These are phyloP conservation scores for Actinomucor elegans DNA, from an alignment of 371 early-diverging fungal species.

Conservation along the genomic window DNA sequence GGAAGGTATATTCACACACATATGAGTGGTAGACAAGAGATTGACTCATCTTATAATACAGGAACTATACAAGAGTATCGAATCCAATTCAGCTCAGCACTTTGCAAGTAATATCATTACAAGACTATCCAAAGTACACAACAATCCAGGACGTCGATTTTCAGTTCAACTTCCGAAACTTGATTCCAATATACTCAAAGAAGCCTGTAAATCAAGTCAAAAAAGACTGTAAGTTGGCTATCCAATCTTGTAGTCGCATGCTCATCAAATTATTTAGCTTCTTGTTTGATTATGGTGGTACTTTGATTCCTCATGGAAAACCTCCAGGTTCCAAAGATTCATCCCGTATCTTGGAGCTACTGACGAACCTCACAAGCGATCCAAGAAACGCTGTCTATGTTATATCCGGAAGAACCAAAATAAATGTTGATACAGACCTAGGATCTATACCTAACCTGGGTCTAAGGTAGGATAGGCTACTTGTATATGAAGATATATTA, in stretches of 20 bases:
- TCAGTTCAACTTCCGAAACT: conserved; percentile 65
- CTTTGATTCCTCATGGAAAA: conserved; percentile 70
- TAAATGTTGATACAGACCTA: conserved; percentile 70
- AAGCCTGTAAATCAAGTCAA: conserved; percentile 48
- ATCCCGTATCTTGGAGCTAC: conserved; percentile 38
- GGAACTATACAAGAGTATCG: conserved; percentile 59
- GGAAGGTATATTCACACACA: too few relatives aligned
- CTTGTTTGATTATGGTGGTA: conserved; percentile 89
- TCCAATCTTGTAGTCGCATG: too few relatives aligned
- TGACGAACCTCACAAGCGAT: conserved; percentile 64
- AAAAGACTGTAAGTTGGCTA: conserved; percentile 58
- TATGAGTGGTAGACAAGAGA: too few relatives aligned
- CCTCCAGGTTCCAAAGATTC: conserved; percentile 36
- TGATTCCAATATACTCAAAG: conserved; percentile 33
- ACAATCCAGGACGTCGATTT: conserved; percentile 52
- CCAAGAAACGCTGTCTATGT: conserved; percentile 79
- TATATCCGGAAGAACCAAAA: conserved; percentile 81
- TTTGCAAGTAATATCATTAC: conserved; percentile 43
- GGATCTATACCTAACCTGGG: conserved; percentile 74
- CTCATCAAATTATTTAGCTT: conserved; percentile 27
- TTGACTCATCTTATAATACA: too few relatives aligned
- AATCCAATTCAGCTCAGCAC: conserved; percentile 74
- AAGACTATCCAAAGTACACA: conserved; percentile 42
- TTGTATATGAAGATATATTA: neutral
- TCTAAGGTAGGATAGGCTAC: conserved; percentile 47